Conservation (phyloP, 306 rosid species). For the Neltuma alba region DNA sequence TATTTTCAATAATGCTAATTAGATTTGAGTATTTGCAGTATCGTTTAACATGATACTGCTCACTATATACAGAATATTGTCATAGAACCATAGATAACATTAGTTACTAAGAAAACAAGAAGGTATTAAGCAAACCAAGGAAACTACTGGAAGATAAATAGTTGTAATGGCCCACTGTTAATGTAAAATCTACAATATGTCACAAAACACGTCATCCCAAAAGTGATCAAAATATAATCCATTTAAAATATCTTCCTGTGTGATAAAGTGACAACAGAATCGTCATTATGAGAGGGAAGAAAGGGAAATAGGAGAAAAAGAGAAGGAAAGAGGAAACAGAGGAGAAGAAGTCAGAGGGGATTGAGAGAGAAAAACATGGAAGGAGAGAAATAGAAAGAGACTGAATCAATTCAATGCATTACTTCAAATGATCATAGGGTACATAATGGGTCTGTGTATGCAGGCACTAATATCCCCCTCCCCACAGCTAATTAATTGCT, state of each 20-base stretch:
- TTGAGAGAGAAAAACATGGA: too few species aligned
- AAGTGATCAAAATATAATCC: not conserved
- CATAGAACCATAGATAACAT: not conserved
- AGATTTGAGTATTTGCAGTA: not conserved
- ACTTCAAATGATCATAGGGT: too few species aligned
- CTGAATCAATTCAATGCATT: too few species aligned
- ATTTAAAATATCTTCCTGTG: not conserved
- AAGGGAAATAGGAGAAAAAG: too few species aligned
- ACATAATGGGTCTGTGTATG: too few species aligned
- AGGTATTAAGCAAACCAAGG: not conserved
- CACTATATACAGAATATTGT: not conserved
- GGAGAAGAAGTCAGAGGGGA: too few species aligned
- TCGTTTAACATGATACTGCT: not conserved
- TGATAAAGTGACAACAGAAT: too few species aligned
- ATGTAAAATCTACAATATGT: not conserved
- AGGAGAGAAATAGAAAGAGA: too few species aligned
- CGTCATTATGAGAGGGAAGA: too few species aligned
- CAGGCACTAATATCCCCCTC: too few species aligned
- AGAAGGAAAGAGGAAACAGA: too few species aligned
- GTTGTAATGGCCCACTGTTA: not conserved
- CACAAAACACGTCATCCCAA: not conserved
- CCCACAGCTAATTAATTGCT: too few species aligned
- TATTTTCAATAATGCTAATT: not conserved
- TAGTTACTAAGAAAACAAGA: not conserved
- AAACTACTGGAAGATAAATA: not conserved